Percentiles rank a stretch among this genome's conserved stretches.
Conservation (phyloP, 257 asterid species). For the Solanum sparsipilum region DNA sequence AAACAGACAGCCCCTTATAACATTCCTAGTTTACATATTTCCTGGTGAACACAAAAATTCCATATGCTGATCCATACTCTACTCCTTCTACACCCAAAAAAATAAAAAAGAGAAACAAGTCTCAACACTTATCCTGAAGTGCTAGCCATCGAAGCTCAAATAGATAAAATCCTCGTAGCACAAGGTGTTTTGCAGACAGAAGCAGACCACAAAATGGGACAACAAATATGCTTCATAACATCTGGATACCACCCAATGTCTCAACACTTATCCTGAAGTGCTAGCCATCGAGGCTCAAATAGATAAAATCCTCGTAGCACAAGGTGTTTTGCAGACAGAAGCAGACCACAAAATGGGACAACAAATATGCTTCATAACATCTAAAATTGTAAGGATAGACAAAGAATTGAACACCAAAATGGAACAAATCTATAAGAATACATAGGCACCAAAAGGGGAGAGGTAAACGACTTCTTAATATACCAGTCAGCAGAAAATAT, state of each 20-base stretch:
- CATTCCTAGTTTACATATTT: background rate
- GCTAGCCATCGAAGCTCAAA: background rate
- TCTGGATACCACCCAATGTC: background rate
- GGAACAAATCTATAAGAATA: background rate
- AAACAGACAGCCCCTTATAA: background rate
- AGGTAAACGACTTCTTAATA: background rate
- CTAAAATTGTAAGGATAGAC: background rate
- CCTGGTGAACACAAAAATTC: background rate
- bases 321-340: background rate
- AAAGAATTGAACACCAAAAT: background rate
- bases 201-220: background rate
- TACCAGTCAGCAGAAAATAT: background rate
- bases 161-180: background rate
- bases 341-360: background rate
- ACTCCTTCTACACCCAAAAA: background rate
- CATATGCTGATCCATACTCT: background rate
- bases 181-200: background rate
- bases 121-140: background rate
- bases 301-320: background rate
- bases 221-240: background rate
- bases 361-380: background rate
- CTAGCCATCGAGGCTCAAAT: background rate
- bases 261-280: background rate
- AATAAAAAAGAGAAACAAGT: background rate
- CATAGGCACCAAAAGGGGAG: background rate